Percentiles rank a stretch among this genome's conserved stretches.
Conservation (phyloP, 345 rosid species). For the Linum tenue region DNA sequence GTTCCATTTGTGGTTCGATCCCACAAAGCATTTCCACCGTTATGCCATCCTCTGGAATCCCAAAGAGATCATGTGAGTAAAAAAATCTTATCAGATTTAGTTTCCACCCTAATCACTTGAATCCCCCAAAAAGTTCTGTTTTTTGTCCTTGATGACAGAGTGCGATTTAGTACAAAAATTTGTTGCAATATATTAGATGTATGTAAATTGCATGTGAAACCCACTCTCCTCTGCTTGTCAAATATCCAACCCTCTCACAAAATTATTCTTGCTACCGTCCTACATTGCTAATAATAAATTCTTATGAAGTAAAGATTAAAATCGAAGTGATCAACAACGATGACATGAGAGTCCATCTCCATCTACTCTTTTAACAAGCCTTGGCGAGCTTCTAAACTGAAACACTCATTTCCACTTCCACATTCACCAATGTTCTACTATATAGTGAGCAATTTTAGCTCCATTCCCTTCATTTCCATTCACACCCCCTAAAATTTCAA, state of each 20-base stretch:
- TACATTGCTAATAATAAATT: too few species aligned
- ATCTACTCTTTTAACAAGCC: too few species aligned
- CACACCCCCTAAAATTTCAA: too few species aligned
- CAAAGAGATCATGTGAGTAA: constrained; percentile 82
- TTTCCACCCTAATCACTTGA: background rate
- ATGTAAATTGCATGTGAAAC: background rate
- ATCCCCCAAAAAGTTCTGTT: background rate
- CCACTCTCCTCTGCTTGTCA: background rate
- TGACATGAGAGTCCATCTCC: too few species aligned
- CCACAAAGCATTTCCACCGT: constrained; percentile 67
- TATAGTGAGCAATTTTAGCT: too few species aligned
- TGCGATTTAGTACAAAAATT: background rate
- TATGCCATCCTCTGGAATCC: constrained; percentile 91
- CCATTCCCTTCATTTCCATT: too few species aligned
- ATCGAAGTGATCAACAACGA: too few species aligned
- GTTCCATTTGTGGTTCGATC: constrained; percentile 93
- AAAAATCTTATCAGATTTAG: background rate
- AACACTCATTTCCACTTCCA: too few species aligned
- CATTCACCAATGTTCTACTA: too few species aligned
- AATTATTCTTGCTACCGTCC: background rate
- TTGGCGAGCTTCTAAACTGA: too few species aligned
- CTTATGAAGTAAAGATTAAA: too few species aligned
- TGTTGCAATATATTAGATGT: background rate
- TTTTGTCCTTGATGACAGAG: background rate
- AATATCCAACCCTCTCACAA: background rate